phyloP scores from a whole-genome alignment of 768 basidiomycete species.

The Hygrophoropsis aurantiaca region DNA sequence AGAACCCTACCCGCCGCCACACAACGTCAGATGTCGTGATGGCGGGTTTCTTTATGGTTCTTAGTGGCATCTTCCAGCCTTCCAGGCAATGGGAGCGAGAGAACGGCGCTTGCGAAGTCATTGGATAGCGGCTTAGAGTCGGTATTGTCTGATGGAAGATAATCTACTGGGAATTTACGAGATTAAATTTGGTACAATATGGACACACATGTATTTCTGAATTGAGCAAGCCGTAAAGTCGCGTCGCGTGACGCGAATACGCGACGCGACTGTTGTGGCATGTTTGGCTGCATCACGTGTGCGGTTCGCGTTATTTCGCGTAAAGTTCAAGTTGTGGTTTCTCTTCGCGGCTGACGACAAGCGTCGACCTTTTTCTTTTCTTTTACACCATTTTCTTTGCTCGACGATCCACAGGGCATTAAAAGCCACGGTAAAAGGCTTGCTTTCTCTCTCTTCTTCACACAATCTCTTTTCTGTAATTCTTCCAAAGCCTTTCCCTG shows the following conservation, averaged over 20 bases:
- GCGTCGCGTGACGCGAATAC: conserved; percentile 14
- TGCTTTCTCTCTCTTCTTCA: conserved; percentile 33
- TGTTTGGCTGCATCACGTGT: conserved; percentile 39
- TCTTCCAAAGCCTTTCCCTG: conserved; percentile 4
- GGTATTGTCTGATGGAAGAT: conserved; percentile 6
- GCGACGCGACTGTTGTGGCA: conserved; percentile 36
- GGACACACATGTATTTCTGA: neutral
- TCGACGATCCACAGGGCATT: conserved; percentile 22
- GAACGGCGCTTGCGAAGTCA: neutral
- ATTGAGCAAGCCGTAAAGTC: neutral
- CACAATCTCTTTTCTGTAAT: conserved; percentile 28
- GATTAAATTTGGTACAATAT: neutral
- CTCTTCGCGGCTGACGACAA: conserved; percentile 33
- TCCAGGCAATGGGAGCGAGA: too few species aligned
- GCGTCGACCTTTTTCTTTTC: conserved; percentile 15
- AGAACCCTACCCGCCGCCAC: too few species aligned
- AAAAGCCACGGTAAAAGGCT: conserved; percentile 22
- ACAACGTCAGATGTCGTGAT: too few species aligned
- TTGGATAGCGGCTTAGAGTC: neutral
- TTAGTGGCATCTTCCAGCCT: too few species aligned
- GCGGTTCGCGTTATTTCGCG: conserved; percentile 36
- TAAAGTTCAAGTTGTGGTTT: conserved; percentile 19
- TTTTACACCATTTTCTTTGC: conserved; percentile 15
- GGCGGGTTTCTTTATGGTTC: too few species aligned
- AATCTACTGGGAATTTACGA: neutral